Evolutionary conservation across 768 basidiomycete genomes (phyloP).

Genomic region (Pleurotus cornucopiae): DNA sequence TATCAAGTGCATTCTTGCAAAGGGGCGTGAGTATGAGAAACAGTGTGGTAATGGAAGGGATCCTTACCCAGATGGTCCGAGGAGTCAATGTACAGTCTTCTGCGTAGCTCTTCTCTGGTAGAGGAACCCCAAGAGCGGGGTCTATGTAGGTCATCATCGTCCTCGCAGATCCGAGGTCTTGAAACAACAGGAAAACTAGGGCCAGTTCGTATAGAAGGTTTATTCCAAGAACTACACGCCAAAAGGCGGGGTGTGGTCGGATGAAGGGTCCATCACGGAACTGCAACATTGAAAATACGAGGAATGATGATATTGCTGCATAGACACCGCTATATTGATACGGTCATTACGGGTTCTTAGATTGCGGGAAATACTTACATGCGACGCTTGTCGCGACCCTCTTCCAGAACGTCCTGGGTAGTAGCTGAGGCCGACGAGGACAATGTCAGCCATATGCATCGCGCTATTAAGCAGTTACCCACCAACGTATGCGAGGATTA

Average conservation of each 20-base stretch:
- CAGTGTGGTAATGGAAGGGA: neutral
- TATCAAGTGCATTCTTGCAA: conserved; percentile 70
- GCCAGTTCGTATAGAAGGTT: conserved; percentile 82
- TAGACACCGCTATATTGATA: conserved; percentile 59
- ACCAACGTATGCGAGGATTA: conserved; percentile 65
- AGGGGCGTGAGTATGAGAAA: neutral
- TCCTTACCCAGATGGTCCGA: conserved; percentile 62
- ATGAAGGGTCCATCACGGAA: conserved; percentile 89
- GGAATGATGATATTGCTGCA: conserved; percentile 69
- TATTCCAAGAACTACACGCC: conserved; percentile 74
- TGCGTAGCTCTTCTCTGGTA: conserved; percentile 85
- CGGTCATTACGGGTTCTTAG: neutral
- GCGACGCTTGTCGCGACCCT: conserved; percentile 77
- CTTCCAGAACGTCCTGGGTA: conserved; percentile 79
- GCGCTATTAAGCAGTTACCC: neutral
- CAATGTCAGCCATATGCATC: neutral
- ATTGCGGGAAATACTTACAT: conserved; percentile 48
- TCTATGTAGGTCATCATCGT: conserved; percentile 79
- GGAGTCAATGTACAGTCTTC: conserved; percentile 70
- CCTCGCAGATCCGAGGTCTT: conserved; percentile 75
- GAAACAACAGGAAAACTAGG: conserved; percentile 82
- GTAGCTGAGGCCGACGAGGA: conserved; percentile 41
- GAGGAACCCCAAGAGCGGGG: conserved; percentile 59
- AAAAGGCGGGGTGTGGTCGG: conserved; percentile 84
- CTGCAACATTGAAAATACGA: conserved; percentile 81